Base-by-base conservation (phyloP, 1,139 yeast species). In the Hyphopichia fennica region DNA sequence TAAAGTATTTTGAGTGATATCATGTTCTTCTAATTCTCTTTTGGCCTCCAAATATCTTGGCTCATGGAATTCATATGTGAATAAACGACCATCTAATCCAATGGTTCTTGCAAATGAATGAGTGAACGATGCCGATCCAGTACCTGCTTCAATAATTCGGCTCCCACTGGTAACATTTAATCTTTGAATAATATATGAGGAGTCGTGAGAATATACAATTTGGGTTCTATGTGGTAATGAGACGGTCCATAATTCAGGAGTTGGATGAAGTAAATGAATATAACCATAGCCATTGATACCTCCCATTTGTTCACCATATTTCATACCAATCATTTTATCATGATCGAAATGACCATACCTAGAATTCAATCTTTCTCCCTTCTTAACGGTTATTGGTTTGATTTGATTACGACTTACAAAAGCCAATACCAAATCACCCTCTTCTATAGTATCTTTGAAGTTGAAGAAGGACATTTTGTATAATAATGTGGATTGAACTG, bases 171-270 rank as follows among this genome's bases (percentile, higher is more conserved):
- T 69, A 40, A 95, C 84, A 38, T 81, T 77, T 50, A 93, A 68
- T 54, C 96, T 69, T 60, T 91, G 96, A 50, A 87, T 78, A 44
- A 95, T 90, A 57, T 89, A 93, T 23, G 96, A 82, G 2, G 96
- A 87, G 59, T 95, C 99, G 8, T 96, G 96, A 0, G 97, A 87
- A 60, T 95, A 95, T 0, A 95, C 98, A 52, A 95, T 93, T 67
- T 95, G 99, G 0, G 99, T 95, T 62, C 99, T 77, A 61, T 95
- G 99, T 1, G 99, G 98, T 39, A 95, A 72, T 0, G 97, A 89
- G 25, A 88, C 60, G 0, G 97, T 87, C 99, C 99, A 95, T 30
- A 93, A 68, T 63, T 95, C 99, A 0, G 99, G 95, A 0, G 96
- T 84, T 1, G 99, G 98, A 45, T 87, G 91, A 38, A 95, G 65